A percentile compares a stretch with the other conserved stretches of the same genome.
phyloP scores from a whole-genome alignment of 2,329 filamentous ascomycete species.

The Dactylonectria macrodidyma region DNA sequence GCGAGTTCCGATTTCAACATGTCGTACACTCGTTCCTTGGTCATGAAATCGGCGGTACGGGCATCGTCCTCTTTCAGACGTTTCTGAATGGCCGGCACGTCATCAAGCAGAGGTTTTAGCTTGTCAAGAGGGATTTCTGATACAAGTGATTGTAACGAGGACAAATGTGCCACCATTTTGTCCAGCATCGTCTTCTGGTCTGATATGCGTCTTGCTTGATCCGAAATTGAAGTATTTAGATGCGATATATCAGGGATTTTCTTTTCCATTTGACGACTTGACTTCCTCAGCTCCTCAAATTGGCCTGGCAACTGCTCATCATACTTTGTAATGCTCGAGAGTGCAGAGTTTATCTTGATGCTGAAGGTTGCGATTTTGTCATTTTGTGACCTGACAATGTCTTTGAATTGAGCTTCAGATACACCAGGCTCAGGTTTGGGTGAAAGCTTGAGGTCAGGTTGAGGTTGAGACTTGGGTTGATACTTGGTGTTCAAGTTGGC shows the following conservation, averaged over 20 bases:
- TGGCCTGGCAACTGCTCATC: neutral
- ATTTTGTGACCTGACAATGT: neutral
- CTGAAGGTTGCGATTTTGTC: neutral
- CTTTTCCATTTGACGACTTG: neutral
- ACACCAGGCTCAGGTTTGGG: neutral
- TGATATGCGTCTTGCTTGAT: slow-evolving; percentile 16
- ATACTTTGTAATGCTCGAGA: neutral
- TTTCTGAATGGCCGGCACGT: slow-evolving; percentile 20
- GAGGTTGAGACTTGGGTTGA: neutral
- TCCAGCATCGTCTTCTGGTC: slow-evolving; percentile 28
- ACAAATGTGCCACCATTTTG: slow-evolving; percentile 13
- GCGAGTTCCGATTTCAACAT: neutral
- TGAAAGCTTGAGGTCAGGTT: neutral
- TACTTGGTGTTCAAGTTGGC: slow-evolving; percentile 1
- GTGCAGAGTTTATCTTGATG: neutral
- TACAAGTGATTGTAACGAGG: slow-evolving; percentile 14
- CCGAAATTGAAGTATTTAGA: neutral
- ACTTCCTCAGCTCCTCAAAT: neutral
- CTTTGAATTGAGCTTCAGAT: neutral
- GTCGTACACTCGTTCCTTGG: neutral
- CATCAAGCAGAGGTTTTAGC: slow-evolving; percentile 12
- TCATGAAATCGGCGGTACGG: neutral
- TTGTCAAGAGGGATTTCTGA: slow-evolving; percentile 13
- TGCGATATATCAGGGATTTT: neutral
- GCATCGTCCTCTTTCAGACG: neutral